These are phyloP conservation scores for Daldinia loculata DNA, from an alignment of 495 filamentous ascomycete species.

Conservation along the genomic window DNA sequence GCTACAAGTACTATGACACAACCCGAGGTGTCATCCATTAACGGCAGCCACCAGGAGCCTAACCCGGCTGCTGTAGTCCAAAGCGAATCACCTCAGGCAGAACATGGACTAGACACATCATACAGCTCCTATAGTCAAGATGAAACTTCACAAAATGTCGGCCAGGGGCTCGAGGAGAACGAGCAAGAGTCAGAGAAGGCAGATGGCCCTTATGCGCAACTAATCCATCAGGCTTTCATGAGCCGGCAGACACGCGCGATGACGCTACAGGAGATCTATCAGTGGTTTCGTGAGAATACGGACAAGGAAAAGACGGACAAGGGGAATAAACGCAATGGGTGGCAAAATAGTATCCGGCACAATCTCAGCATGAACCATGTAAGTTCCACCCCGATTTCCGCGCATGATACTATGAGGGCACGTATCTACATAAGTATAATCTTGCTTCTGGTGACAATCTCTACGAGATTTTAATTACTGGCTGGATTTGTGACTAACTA, in stretches of 20 bases:
- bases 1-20: constrained; percentile 10
- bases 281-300: constrained; percentile 87
- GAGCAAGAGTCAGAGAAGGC: constrained; percentile 41
- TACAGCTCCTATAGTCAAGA: not conserved
- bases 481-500: constrained; percentile 14
- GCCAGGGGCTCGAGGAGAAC: not conserved
- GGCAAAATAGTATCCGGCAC: constrained; percentile 97
- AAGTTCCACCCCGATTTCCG: constrained; percentile 50
- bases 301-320: constrained; percentile 65
- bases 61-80: not conserved
- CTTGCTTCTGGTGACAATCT: not conserved
- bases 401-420: not conserved
- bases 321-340: constrained; percentile 67
- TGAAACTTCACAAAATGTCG: not conserved
- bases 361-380: constrained; percentile 98
- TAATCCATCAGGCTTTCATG: constrained; percentile 81
- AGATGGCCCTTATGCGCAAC: constrained; percentile 79
- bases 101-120: not conserved
- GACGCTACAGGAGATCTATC: constrained; percentile 86
- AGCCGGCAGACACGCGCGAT: constrained; percentile 69
- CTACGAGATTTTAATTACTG: not conserved
- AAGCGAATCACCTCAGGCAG: not conserved
- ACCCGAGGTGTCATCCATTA: not conserved
- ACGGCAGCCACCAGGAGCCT: not conserved
- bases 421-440: not conserved